Base-by-base conservation (phyloP, 2,329 filamentous ascomycete genomes). In the Huntiella omanensis region DNA sequence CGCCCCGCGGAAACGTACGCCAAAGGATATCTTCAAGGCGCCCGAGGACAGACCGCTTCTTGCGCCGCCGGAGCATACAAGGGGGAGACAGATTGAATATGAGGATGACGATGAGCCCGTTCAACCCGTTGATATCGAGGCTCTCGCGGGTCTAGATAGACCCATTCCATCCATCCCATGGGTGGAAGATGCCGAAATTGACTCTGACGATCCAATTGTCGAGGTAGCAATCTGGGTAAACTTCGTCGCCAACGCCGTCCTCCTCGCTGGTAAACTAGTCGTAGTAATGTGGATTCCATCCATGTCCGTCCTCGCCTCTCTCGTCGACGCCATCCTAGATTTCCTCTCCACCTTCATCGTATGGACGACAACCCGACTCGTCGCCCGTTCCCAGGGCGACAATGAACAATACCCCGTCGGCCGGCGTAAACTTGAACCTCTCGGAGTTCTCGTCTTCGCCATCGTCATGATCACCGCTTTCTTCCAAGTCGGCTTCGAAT, bases 201-300 rank as follows among this genome's bases (percentile, higher is more conserved):
- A 86, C 56, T 83, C 78, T 52, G 70, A 77, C 41, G 78, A 80
- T 49, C 75, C 72, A 12, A 74, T 93, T 42, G 85, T 95, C 42
- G 80, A 77, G n/a, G 57, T 91, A 15, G 87, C 88, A 37, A 91
- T 96, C 55, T 88, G 86, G 59, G 64, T 92, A 59, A 94, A 92
- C 58, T 72, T 92, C 42, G 62, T 72, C 16, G 86, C 85, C 49
- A 94, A 94, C 57, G 67, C 75, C 2, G 64, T 83, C 38, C 68
- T 93, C 2, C 70, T 93, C 3, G 70, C 71, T 5, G 75, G 83
- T 50, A 93, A 94, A 59, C 73, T 86, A 43, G 70, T 73, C 35
- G 84, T 91, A 44, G 77, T 87, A 36, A 57, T 84, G 33, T 73
- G 84, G 44, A 85, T 86, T 0, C 83, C 77, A 15, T 88, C 83